Conservation (phyloP, 2,329 filamentous ascomycete species). For the Bipolaris victoriae region DNA sequence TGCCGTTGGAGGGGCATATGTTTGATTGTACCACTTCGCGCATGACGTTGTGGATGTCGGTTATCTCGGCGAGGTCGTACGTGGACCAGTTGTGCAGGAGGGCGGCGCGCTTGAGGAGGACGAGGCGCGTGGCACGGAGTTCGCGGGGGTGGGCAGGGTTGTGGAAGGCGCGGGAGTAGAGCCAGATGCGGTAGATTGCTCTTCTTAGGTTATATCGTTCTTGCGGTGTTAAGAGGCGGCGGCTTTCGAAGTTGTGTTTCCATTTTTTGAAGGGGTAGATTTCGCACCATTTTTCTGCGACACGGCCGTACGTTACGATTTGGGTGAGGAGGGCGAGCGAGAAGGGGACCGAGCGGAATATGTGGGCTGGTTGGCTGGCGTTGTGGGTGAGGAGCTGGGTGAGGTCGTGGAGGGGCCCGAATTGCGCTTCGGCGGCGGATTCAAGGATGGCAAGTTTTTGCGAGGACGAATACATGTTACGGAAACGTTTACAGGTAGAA, state of each 20-base stretch:
- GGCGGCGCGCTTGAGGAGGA: slow-evolving; percentile 59
- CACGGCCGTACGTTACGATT: slow-evolving; percentile 59
- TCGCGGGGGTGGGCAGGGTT: slow-evolving; percentile 58
- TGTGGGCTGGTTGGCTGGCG: slow-evolving; percentile 63
- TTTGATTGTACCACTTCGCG: slow-evolving; percentile 63
- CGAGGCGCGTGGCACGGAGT: slow-evolving; percentile 54
- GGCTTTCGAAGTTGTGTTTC: slow-evolving; percentile 62
- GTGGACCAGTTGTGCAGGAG: slow-evolving; percentile 66
- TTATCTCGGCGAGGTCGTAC: slow-evolving; percentile 63
- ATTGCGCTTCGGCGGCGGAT: slow-evolving; percentile 60
- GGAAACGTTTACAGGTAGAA: slow-evolving; percentile 61
- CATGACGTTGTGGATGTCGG: slow-evolving; percentile 63
- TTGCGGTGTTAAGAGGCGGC: slow-evolving; percentile 57
- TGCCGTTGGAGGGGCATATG: slow-evolving; percentile 67
- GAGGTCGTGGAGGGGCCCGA: slow-evolving; percentile 64
- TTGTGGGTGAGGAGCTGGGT: slow-evolving; percentile 67
- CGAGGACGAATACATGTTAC: slow-evolving; percentile 59
- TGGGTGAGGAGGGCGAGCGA: slow-evolving; percentile 63
- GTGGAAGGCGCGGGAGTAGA: slow-evolving; percentile 65
- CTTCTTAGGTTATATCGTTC: slow-evolving; percentile 62
- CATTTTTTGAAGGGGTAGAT: slow-evolving; percentile 69
- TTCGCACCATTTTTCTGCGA: slow-evolving; percentile 64
- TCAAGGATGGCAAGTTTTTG: slow-evolving; percentile 62
- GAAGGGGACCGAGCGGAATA: slow-evolving; percentile 59
- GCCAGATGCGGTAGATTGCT: slow-evolving; percentile 66